phyloP scores from a whole-genome alignment of 192 early-diverging fungal species.

The Allomyces macrogynus region DNA sequence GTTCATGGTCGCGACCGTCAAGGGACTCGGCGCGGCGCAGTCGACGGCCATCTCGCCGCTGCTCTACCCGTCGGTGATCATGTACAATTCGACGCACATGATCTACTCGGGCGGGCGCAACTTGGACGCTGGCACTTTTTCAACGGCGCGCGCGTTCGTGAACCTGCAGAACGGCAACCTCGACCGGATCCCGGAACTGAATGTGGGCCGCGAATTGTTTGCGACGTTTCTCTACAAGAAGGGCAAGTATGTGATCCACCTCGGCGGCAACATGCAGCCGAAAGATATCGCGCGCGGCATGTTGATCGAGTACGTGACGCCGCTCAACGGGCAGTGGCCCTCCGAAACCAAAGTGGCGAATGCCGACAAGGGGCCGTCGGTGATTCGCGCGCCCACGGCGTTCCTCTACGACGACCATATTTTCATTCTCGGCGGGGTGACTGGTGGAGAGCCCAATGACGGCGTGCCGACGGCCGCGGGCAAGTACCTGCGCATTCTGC shows the following conservation, averaged over 20 bases:
- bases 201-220: background rate
- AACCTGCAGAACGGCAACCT: background rate
- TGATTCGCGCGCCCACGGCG: background rate
- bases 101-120: background rate
- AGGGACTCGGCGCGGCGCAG: background rate
- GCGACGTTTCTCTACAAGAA: background rate
- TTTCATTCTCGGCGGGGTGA: background rate
- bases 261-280: background rate
- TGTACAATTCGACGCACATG: background rate
- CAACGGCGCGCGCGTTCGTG: background rate
- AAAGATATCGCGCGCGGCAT: background rate
- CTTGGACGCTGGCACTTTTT: background rate
- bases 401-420: background rate
- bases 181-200: background rate
- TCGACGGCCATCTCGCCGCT: background rate
- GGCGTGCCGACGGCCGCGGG: background rate
- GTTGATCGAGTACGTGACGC: background rate
- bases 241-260: background rate
- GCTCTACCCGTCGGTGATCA: background rate
- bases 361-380: background rate
- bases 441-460: background rate
- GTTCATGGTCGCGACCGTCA: background rate
- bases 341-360: background rate
- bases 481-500: background rate
- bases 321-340: background rate